These are phyloP conservation scores for Lasiosphaeriaceae sp. DNA, from an alignment of 495 filamentous ascomycete species.

Conservation along the genomic window DNA sequence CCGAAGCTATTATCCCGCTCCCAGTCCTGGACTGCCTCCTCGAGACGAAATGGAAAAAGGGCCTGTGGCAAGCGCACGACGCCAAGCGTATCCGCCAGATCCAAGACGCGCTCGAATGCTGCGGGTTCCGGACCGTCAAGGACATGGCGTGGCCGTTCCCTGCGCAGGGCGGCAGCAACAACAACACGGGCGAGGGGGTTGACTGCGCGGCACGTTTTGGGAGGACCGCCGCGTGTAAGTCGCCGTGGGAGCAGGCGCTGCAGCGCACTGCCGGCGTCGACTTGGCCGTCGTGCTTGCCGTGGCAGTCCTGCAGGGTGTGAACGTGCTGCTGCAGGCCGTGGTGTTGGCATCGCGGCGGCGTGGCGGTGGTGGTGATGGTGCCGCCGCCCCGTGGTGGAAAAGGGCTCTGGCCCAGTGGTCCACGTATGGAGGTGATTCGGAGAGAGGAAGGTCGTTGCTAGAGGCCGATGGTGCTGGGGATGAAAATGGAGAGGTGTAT, in stretches of 20 bases:
- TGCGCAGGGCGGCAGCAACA: not conserved
- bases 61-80: slow-evolving; percentile 46
- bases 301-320: slow-evolving; percentile 15
- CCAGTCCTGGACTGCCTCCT: slow-evolving; percentile 26
- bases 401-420: too few species aligned
- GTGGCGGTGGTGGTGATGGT: too few species aligned
- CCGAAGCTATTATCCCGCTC: slow-evolving; percentile 28
- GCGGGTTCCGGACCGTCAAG: slow-evolving; percentile 51
- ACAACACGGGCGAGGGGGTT: not conserved
- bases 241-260: slow-evolving; percentile 13
- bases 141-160: slow-evolving; percentile 60
- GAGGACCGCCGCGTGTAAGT: slow-evolving; percentile 3
- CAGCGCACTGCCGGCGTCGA: slow-evolving; percentile 3
- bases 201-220: slow-evolving; percentile 11
- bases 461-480: too few species aligned
- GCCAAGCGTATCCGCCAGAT: slow-evolving; percentile 51
- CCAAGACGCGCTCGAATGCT: slow-evolving; percentile 63
- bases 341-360: too few species aligned
- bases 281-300: slow-evolving; percentile 10
- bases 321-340: too few species aligned
- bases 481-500: too few species aligned
- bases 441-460: too few species aligned
- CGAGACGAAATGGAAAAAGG: slow-evolving; percentile 46
- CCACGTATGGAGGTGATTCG: too few species aligned
- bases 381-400: too few species aligned